Conservation (phyloP, 2,329 filamentous ascomycete genomes). For the Claviceps sp. region DNA sequence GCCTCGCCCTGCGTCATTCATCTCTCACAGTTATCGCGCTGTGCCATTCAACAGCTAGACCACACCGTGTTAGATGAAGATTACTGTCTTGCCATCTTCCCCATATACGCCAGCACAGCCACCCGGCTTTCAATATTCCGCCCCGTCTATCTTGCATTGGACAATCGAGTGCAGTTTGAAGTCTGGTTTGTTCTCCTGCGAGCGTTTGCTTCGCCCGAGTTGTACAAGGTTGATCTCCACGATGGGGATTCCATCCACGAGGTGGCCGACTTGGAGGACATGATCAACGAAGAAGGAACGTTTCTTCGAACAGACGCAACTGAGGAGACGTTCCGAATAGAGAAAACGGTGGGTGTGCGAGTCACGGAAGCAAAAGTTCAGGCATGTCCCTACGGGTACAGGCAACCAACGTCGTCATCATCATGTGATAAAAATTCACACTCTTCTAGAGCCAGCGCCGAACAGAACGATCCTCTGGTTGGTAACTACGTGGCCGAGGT, state of each 20-base stretch:
- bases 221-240: conserved; percentile 53
- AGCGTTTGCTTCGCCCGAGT: conserved; percentile 81
- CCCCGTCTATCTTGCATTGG: conserved; percentile 81
- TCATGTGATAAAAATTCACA: conserved; percentile 9
- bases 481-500: conserved; percentile 72
- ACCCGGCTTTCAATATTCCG: conserved; percentile 63
- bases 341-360: conserved; percentile 45
- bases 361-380: conserved; percentile 51
- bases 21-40: conserved; percentile 75
- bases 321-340: conserved; percentile 41
- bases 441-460: conserved; percentile 7
- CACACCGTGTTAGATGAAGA: conserved; percentile 84
- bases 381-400: conserved; percentile 13
- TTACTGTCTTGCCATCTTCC: conserved; percentile 89
- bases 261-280: conserved; percentile 22
- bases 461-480: conserved; percentile 28
- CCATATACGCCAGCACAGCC: conserved; percentile 69
- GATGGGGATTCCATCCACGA: conserved; percentile 30
- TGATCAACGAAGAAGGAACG: conserved; percentile 30
- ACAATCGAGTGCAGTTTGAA: conserved; percentile 82
- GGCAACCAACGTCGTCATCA: conserved; percentile 10
- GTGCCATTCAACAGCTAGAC: conserved; percentile 81
- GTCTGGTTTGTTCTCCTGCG: conserved; percentile 91
- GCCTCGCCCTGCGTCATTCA: conserved; percentile 72
- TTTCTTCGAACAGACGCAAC: conserved; percentile 23